phyloP scores from a whole-genome alignment of 2,329 filamentous ascomycete genomes.

The Colletotrichum musae region DNA sequence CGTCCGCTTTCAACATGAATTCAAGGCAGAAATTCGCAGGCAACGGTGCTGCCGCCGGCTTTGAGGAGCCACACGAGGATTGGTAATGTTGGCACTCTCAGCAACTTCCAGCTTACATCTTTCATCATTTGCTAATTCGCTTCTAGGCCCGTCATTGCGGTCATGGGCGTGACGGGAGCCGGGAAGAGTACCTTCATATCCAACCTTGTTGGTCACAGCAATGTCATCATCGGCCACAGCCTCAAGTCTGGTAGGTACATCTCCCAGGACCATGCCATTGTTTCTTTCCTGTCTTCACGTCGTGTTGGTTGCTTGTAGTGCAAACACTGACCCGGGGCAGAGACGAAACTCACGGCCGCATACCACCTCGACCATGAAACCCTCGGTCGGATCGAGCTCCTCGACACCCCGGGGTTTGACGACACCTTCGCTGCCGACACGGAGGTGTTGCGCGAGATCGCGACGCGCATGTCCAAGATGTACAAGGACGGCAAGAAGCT shows the following conservation, averaged over 20 bases:
- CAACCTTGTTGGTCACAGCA: slow-evolving; percentile 19
- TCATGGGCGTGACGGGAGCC: slow-evolving; percentile 45
- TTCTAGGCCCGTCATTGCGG: slow-evolving; percentile 2
- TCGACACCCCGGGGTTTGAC: slow-evolving; percentile 61
- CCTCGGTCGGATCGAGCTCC: slow-evolving; percentile 41
- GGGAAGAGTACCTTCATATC: slow-evolving; percentile 51
- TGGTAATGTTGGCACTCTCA: neutral
- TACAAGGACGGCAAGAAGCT: slow-evolving; percentile 48
- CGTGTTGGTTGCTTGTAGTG: neutral
- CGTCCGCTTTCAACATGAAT: neutral
- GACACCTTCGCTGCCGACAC: slow-evolving; percentile 56
- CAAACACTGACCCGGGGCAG: neutral
- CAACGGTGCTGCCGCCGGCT: neutral
- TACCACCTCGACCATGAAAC: slow-evolving; percentile 21
- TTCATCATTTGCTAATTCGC: neutral
- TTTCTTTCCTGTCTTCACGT: neutral
- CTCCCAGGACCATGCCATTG: slow-evolving; percentile 22
- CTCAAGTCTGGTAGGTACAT: slow-evolving; percentile 41
- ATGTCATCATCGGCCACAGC: slow-evolving; percentile 45
- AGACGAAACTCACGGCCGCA: slow-evolving; percentile 36
- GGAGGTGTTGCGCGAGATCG: slow-evolving; percentile 56
- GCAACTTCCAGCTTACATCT: neutral
- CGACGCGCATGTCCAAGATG: slow-evolving; percentile 48
- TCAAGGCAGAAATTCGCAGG: neutral
- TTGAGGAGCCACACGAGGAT: neutral